Evolutionary conservation across 371 early-diverging fungal genomes (phyloP), one percentile per base, ranked within the genome.

Genomic region (Mucor racemosus): DNA sequence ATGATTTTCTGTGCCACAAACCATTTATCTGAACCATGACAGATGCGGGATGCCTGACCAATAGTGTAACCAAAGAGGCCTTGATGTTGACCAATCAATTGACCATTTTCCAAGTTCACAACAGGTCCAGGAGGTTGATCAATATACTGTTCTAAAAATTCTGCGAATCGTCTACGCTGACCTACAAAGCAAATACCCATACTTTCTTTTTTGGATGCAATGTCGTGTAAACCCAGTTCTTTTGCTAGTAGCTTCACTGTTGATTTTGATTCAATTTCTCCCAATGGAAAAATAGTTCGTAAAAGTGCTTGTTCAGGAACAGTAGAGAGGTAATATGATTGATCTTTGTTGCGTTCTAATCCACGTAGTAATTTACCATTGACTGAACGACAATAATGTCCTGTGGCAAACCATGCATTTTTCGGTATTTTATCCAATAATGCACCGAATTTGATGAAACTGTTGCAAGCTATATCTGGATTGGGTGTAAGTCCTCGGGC

Each of bases 141-240:
- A 67, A 94, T 76, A 42, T 87, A 88, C 72, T 88, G 76, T 58
- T 85, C 83, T 53, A 98, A 65, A 69, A 98, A 98, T 13, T 88
- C 86, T 5, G 88, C 85, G 77, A 96, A 97, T 13, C 78, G 71
- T 10, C 80, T 84, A 3, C 91, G 82, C 66, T 95, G 90, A 1
- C 97, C 97, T 5, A 98, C 91, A 85, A 98, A 97, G 65, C 98
- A 98, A 19, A 98, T 94, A 0, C 98, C 98, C 95, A 96, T 95
- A 71, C 94, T 94, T 70, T 98, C 98, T 41, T 85, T 86, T 76
- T 95, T 95, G 9, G 70, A 55, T 0, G 93, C 91, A 13, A 88
- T 73, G 5, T 73, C 84, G 0, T 72, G 74, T 34, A 94, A 79
- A 1, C 85, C 85, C 8, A 84, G 60, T 9, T 82, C 66, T 11